These are phyloP conservation scores for Fusarium sp. DNA, from an alignment of 2,329 filamentous ascomycete genomes.

Conservation along the genomic window DNA sequence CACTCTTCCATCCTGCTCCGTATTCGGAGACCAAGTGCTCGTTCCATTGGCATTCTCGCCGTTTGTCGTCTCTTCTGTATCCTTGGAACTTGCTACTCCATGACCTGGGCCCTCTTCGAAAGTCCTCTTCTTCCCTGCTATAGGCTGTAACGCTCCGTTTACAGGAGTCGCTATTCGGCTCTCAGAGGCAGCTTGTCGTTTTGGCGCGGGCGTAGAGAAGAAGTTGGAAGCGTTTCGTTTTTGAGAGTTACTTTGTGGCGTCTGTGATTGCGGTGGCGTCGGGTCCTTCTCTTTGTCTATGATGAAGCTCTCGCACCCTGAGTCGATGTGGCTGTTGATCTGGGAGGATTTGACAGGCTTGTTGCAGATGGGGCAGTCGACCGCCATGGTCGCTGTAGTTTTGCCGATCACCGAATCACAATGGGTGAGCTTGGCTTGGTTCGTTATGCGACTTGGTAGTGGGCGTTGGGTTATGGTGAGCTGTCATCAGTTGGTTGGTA, in stretches of 20 bases:
- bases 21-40: not conserved
- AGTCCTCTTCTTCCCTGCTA: conserved; percentile 57
- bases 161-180: conserved; percentile 45
- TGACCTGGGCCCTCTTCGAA: conserved; percentile 64
- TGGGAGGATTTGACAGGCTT: conserved; percentile 73
- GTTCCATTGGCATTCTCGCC: conserved; percentile 14
- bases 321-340: conserved; percentile 94
- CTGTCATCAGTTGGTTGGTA: not conserved
- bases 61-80: conserved; percentile 1
- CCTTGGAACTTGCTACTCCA: not conserved
- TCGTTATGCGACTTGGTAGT: not conserved
- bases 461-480: not conserved
- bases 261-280: conserved; percentile 42
- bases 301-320: conserved; percentile 74
- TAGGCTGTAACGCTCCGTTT: conserved; percentile 43
- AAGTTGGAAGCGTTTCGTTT: conserved; percentile 66
- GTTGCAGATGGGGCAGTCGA: conserved; percentile 84
- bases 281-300: conserved; percentile 57
- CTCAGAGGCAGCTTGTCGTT: conserved; percentile 55
- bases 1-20: conserved; percentile 49
- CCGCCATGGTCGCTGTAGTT: conserved; percentile 49
- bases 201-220: conserved; percentile 68
- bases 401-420: conserved; percentile 6
- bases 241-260: conserved; percentile 51
- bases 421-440: not conserved